Percentiles rank a stretch among this genome's conserved stretches.
Conservation (phyloP, 768 basidiomycete species). For the Kwoniella dendrophila region DNA sequence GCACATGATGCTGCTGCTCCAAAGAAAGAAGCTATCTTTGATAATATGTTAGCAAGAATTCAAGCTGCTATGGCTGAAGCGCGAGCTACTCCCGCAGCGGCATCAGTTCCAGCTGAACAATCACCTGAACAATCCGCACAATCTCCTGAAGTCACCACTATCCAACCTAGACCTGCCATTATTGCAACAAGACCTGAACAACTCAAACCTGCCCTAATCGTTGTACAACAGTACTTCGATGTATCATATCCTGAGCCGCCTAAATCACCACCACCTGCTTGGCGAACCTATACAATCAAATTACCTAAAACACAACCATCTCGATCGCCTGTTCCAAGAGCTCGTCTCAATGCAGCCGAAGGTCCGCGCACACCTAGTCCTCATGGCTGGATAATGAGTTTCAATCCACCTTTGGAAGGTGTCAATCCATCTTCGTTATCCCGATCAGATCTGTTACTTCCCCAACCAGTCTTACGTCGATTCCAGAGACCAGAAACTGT, state of each 20-base stretch:
- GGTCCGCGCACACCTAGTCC: constrained; percentile 19
- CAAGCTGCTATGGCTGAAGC: constrained; percentile 53
- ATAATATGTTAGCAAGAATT: constrained; percentile 53
- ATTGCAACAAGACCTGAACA: background rate
- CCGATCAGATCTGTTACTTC: constrained; percentile 50
- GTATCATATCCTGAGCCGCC: constrained; percentile 48
- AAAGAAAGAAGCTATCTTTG: constrained; percentile 41
- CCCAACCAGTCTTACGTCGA: constrained; percentile 27
- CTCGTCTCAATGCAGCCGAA: constrained; percentile 25
- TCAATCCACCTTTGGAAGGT: constrained; percentile 45
- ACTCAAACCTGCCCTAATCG: background rate
- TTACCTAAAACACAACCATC: constrained; percentile 37
- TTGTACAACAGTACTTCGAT: constrained; percentile 36
- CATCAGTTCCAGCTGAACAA: constrained; percentile 1
- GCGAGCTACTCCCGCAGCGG: constrained; percentile 7
- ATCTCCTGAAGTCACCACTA: constrained; percentile 6
- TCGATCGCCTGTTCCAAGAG: constrained; percentile 17
- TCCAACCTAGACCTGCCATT: background rate
- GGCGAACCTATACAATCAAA: constrained; percentile 53
- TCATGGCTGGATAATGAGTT: constrained; percentile 44
- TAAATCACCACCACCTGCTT: constrained; percentile 54
- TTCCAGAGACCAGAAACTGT: constrained; percentile 32
- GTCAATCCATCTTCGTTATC: constrained; percentile 45
- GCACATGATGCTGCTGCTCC: background rate
- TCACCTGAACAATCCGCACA: constrained; percentile 1